Conservation (phyloP, 2,329 filamentous ascomycete species). For the Tothia fuscella region DNA sequence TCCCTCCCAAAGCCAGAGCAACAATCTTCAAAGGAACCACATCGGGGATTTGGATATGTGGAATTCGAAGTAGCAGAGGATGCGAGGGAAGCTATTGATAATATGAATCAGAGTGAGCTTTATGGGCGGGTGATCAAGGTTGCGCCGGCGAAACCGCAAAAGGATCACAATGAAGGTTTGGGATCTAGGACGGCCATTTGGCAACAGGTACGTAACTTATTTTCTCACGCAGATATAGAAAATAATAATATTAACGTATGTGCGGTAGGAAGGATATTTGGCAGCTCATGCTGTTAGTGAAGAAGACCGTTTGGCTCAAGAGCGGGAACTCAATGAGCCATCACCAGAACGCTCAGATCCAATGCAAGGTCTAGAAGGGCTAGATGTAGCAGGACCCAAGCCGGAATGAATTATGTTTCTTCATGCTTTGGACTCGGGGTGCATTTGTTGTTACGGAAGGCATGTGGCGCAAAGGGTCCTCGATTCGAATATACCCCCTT, state of each 20-base stretch:
- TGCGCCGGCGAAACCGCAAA: slow-evolving; percentile 80
- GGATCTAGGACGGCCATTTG: slow-evolving; percentile 91
- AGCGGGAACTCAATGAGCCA: slow-evolving; percentile 26
- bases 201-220: slow-evolving; percentile 66
- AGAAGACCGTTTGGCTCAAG: slow-evolving; percentile 46
- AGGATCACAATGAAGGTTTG: slow-evolving; percentile 74
- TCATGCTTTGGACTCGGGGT: too few relatives aligned
- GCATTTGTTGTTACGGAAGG: too few relatives aligned
- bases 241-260: slow-evolving; percentile 2
- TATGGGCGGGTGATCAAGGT: slow-evolving; percentile 90
- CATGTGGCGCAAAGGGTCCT: too few relatives aligned
- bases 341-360: slow-evolving; percentile 58
- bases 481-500: too few relatives aligned
- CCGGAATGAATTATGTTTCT: slow-evolving; percentile 44
- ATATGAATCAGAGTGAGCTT: slow-evolving; percentile 95
- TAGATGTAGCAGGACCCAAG: slow-evolving; percentile 90
- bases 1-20: slow-evolving; percentile 79
- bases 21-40: slow-evolving; percentile 63
- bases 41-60: slow-evolving; percentile 92
- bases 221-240: background rate
- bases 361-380: slow-evolving; percentile 88
- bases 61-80: slow-evolving; percentile 82
- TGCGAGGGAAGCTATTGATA: slow-evolving; percentile 91
- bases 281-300: slow-evolving; percentile 77
- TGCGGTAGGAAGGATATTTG: slow-evolving; percentile 74